Evolutionary conservation across 148 eudicot species (phyloP), one percentile per base, ranked within the genome.

Genomic region (Tetragonia tetragonoides): DNA sequence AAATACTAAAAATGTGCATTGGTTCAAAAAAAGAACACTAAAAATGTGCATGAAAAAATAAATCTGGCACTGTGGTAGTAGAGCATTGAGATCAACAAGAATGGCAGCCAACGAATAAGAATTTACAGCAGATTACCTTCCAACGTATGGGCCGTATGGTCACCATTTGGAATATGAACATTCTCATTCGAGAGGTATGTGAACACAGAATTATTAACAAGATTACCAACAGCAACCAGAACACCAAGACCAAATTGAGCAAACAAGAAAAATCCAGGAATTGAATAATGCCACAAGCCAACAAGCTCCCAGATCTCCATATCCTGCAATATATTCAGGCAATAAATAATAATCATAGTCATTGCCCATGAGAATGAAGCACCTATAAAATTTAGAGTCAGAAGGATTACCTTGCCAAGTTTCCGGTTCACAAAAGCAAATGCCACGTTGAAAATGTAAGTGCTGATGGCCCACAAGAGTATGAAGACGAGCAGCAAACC

Each of bases 261-360:
- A 62, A 95, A 89, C 77, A 95, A 81, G 78, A 93, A 95, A 77
- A 87, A 87, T 75, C 97, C 97, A 84, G 99, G 99, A 83, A 88
- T 87, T 71, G 99, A 87, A 81, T 95, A 93, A 83, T 90, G 97
- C 99, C 97, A 95, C 75, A 95, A 81, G 60, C 99, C 99, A 83
- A 95, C 87, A 89, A 91, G 87, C 89, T 95, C 97, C 99, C 99
- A 95, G 64, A 95, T 90, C 87, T 91, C 93, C 93, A 89, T 89
- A 79, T 93, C 93, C 99, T 95, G 85, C 68, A 80, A 49, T 16
- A 79, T 66, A 40, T 79, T 57, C 69, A 69, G 51, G 20, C 60
- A 59, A 81, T 37, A 77, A 60, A 34, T 72, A n/a, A 71, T 20
- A 69, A 37, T 24, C 56, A 17, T 54, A 63, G 38, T 57, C 49